Percentiles rank a stretch among this genome's conserved stretches.
phyloP scores from a whole-genome alignment of 2,329 filamentous ascomycete genomes.

The Tolypocladium amazonense region DNA sequence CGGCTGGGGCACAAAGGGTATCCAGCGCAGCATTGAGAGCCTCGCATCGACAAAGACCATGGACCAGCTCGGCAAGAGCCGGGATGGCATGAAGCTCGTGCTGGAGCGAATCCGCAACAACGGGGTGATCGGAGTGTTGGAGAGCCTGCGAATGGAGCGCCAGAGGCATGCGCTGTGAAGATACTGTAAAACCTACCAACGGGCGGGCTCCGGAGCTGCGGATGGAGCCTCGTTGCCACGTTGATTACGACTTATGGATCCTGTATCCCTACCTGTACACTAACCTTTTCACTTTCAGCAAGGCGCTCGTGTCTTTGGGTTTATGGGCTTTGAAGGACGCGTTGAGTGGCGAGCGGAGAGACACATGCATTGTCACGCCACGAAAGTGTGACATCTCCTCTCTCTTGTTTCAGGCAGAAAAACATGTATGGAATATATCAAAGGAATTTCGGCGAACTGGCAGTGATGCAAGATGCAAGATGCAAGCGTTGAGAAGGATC shows the following conservation, averaged over 20 bases:
- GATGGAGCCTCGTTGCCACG: background rate
- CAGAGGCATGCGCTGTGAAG: slow-evolving; percentile 15
- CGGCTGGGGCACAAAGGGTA: slow-evolving; percentile 56
- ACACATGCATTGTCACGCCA: slow-evolving; percentile 16
- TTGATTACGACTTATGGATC: slow-evolving; percentile 7
- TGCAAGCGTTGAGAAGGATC: background rate
- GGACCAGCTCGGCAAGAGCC: slow-evolving; percentile 68
- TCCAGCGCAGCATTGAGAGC: slow-evolving; percentile 70
- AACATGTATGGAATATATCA: background rate
- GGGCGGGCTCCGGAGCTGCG: background rate
- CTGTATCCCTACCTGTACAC: slow-evolving; percentile 20
- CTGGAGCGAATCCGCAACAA: slow-evolving; percentile 56
- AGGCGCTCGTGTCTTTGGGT: slow-evolving; percentile 20
- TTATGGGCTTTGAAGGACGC: slow-evolving; percentile 3
- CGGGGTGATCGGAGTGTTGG: slow-evolving; percentile 46
- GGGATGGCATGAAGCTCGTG: slow-evolving; percentile 75
- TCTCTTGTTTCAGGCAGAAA: slow-evolving; percentile 23
- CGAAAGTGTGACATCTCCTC: slow-evolving; percentile 26
- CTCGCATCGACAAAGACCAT: slow-evolving; percentile 69
- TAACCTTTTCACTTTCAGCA: slow-evolving; percentile 20
- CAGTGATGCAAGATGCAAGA: background rate
- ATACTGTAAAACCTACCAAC: background rate
- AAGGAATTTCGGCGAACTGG: background rate
- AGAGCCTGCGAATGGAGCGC: slow-evolving; percentile 38
- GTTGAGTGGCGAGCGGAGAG: slow-evolving; percentile 7